Evolutionary conservation across 257 asterid genomes (phyloP).

Genomic region (Solanum tarijense): DNA sequence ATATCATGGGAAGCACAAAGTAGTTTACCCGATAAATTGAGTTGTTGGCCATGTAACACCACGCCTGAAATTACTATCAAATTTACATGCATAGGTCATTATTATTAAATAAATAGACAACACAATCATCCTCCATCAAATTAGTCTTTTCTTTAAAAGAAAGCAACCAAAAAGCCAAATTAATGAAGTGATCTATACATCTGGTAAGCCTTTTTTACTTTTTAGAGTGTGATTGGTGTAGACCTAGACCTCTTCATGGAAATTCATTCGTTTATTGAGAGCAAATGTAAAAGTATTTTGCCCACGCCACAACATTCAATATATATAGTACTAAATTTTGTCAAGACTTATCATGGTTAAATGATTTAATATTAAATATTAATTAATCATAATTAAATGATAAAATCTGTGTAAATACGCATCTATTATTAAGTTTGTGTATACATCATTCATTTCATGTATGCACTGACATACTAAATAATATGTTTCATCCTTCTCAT

Average conservation of each 20-base stretch:
- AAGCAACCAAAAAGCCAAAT: background rate
- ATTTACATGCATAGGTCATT: background rate
- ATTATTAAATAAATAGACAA: background rate
- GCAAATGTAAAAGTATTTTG: background rate
- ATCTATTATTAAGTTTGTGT: too few relatives aligned
- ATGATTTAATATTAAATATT: too few relatives aligned
- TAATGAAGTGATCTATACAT: background rate
- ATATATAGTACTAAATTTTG: too few relatives aligned
- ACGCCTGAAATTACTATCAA: background rate
- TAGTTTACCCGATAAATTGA: background rate
- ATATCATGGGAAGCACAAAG: background rate
- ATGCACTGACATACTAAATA: too few relatives aligned
- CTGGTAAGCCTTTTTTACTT: background rate
- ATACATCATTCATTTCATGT: too few relatives aligned
- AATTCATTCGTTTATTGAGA: background rate
- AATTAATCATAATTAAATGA: too few relatives aligned
- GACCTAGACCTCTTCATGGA: background rate
- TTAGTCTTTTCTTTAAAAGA: background rate
- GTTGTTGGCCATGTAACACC: background rate
- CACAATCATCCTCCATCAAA: background rate
- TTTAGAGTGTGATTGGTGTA: background rate
- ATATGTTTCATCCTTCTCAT: too few relatives aligned
- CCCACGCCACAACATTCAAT: background rate
- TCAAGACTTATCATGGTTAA: too few relatives aligned
- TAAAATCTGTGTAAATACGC: too few relatives aligned